Base-by-base conservation (phyloP, 2,329 filamentous ascomycete genomes). In the Cladophialophora bantiana region DNA sequence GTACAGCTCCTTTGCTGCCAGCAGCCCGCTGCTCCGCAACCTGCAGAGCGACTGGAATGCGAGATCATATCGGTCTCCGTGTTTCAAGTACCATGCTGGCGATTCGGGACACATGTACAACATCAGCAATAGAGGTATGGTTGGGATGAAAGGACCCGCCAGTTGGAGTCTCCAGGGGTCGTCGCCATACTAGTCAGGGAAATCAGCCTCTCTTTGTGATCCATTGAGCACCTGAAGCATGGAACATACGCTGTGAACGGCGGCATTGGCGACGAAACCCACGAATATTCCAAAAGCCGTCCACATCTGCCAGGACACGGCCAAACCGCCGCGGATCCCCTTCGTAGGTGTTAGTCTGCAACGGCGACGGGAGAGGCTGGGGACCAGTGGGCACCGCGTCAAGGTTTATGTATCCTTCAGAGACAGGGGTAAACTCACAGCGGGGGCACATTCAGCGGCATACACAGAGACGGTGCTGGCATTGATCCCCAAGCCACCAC, bases 11-110 rank as follows among this genome's bases (percentile, higher is more conserved):
- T 85, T 78, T 0, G 84, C 84, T 1, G 84, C 85, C 68, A 86
- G 83, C 15, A 90, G 73, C 1, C 83, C 80, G 0, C 82, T 83
- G 69, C 88, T 88, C 26, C 88, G 83, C 4, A 90, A 81, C 7
- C 80, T 79, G 13, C 83, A 77, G 0, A 90, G 81, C 2, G 86
- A 88, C 13, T 78, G 76, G 79, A 87, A 90, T 2, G 90, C 90
- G 58, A 89, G 77, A n/a, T 78, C 72, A 62, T 82, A 76, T 32
- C 80, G 78, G 53, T 78, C 74, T 61, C 84, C 83, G 75, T 91
- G 89, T 76, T 91, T 89, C 76, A 90, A 85, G 62, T 83, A 85
- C 88, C 88, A 91, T 61, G 88, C 83, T 2, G 88, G 88, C 1
- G 86, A 89, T 73, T 90, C 87, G 0, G 88, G 88, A 69, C 87